Base-by-base conservation (phyloP, 2,329 filamentous ascomycete genomes). In the Dissoconium aciculare region DNA sequence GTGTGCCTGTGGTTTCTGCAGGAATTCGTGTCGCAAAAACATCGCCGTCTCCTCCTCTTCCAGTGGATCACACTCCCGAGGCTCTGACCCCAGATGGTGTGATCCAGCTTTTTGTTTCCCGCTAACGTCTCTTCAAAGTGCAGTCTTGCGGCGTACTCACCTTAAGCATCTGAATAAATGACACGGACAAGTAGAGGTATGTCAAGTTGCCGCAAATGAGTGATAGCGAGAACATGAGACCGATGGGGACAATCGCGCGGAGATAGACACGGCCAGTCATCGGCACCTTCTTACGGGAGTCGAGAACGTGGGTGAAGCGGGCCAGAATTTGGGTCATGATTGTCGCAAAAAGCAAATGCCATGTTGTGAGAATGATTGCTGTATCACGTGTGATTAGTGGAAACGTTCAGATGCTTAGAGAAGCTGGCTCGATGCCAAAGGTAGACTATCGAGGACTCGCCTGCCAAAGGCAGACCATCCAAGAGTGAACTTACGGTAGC, bases 141-240 rank as follows among this genome's bases (percentile, higher is more conserved):
- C 5, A 6, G 15, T 30, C 1, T 8, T 15, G 6, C 8, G 5
- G 11, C 17, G 4, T 21, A 15, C 28, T 30, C 30, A 83, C 78
- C 79, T 95, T 95, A 58, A 95, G 75, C 87, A 95, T 95, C 67
- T 95, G 87, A 51, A 95, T 95, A 59, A 95, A 95, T 37, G 87
- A 80, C 36, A 95, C 87, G 44, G 79, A 89, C 38, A 95, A 72
- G 60, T 94, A 93, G 33, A 94, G 71, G 55, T 95, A 95, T 47
- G 87, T 84, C 60, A 92, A 62, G 64, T 95, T 95, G 53, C 85
- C 84, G 60, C 84, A 94, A 55, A 95, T 94, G 64, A 95, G 69
- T 59, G 79, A 89, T 64, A 94, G 65, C 55, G 80, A 89, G 74
- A 94, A 95, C 64, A 93, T 91, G 54, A 93, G 60, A 44, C 87